phyloP scores from a whole-genome alignment of 1,284 basidiomycete species.

The Malassezia yamatoensis region DNA sequence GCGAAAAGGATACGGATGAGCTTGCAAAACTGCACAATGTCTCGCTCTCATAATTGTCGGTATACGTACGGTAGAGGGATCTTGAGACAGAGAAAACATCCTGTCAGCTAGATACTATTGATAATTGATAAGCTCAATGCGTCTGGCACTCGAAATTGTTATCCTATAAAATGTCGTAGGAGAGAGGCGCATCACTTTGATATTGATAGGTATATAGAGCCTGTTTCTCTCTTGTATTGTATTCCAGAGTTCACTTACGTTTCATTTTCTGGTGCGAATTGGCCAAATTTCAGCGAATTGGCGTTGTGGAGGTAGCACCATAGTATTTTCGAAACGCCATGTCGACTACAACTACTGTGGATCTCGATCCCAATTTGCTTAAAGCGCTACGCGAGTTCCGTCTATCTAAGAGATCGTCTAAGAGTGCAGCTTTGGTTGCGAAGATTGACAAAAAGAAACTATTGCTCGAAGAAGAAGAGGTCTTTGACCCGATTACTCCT shows the following conservation, averaged over 20 bases:
- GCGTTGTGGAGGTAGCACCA: too few species aligned
- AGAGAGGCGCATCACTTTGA: too few species aligned
- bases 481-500: conserved; percentile 20
- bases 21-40: neutral
- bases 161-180: too few species aligned
- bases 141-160: too few species aligned
- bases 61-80: neutral
- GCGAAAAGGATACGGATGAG: conserved; percentile 3
- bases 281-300: neutral
- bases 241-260: neutral
- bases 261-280: neutral
- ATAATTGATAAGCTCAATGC: too few species aligned
- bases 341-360: conserved; percentile 19
- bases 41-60: neutral
- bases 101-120: too few species aligned
- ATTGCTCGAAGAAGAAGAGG: conserved; percentile 34
- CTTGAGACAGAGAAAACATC: too few species aligned
- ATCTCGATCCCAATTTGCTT: conserved; percentile 29
- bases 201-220: neutral
- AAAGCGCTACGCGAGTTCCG: conserved; percentile 27
- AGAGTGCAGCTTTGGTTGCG: conserved; percentile 29
- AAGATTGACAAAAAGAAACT: conserved; percentile 40
- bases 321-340: neutral
- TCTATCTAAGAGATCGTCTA: conserved; percentile 19
- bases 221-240: neutral